Percentiles rank a stretch among this genome's conserved stretches.
Conservation (phyloP, 202 grass and related monocot genomes). For the Dendrocalamus latiflorus region DNA sequence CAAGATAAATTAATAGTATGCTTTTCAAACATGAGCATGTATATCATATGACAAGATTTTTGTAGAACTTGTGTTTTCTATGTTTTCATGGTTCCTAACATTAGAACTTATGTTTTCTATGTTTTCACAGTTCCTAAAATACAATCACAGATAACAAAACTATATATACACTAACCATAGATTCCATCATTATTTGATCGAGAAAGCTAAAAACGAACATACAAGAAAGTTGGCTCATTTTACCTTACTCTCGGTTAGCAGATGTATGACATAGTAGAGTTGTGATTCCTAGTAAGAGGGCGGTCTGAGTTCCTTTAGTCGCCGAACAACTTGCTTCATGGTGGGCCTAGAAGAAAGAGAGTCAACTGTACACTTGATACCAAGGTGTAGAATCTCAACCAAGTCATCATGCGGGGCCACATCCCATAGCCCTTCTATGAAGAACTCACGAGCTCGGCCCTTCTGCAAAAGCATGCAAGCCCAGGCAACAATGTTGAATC, state of each 20-base stretch:
- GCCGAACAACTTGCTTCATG: conserved; percentile 94
- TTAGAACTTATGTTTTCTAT: no score
- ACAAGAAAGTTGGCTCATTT: not conserved
- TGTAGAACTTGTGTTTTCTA: not conserved
- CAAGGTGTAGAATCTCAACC: conserved; percentile 78
- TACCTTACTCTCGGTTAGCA: conserved; percentile 19
- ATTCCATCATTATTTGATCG: not conserved
- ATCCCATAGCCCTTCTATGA: conserved; percentile 90
- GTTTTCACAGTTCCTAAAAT: no score
- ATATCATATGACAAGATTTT: not conserved
- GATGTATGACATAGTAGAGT: not conserved
- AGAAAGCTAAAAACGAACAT: not conserved
- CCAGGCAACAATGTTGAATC: no score
- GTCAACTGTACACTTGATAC: conserved; percentile 88
- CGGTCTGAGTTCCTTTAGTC: conserved; percentile 83
- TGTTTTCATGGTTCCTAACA: not conserved
- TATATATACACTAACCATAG: not conserved
- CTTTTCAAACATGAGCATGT: not conserved
- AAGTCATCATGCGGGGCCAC: conserved; percentile 84
- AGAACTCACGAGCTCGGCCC: conserved; percentile 81
- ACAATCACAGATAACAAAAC: not conserved
- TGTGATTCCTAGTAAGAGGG: conserved; percentile 46
- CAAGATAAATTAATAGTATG: not conserved
- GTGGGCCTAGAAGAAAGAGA: conserved; percentile 81
- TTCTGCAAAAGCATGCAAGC: conserved; percentile 89